Conservation (phyloP, 495 filamentous ascomycete genomes). For the Margaritispora aquatica region DNA sequence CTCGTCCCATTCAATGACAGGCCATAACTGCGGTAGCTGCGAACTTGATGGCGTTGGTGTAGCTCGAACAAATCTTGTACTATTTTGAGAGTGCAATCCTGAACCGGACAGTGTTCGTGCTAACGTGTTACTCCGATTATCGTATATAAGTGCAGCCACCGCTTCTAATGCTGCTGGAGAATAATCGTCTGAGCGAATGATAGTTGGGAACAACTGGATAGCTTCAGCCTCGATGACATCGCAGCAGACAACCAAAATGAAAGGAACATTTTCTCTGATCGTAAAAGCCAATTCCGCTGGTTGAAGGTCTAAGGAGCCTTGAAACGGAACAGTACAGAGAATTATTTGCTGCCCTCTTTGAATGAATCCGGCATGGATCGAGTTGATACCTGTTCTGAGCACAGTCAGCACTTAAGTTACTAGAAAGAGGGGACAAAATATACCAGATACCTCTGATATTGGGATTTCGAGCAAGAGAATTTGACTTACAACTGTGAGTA, state of each 20-base stretch:
- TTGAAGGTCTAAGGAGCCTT: slow-evolving; percentile 30
- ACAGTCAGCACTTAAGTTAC: not conserved
- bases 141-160: slow-evolving; percentile 50
- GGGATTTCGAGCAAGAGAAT: too few relatives aligned
- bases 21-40: slow-evolving; percentile 29
- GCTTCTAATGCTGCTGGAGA: slow-evolving; percentile 43
- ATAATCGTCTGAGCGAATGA: slow-evolving; percentile 42
- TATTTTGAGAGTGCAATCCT: not conserved
- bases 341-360: slow-evolving; percentile 47
- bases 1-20: slow-evolving; percentile 39
- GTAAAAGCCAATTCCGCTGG: slow-evolving; percentile 36
- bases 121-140: slow-evolving; percentile 21
- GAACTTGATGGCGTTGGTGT: slow-evolving; percentile 15
- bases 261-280: slow-evolving; percentile 41
- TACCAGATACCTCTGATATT: too few relatives aligned
- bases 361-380: slow-evolving; percentile 53
- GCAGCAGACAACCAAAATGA: slow-evolving; percentile 43
- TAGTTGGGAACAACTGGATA: slow-evolving; percentile 34
- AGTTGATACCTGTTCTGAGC: slow-evolving; percentile 47
- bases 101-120: not conserved
- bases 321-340: slow-evolving; percentile 33
- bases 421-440: too few relatives aligned
- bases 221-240: slow-evolving; percentile 17
- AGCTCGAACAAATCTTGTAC: not conserved
- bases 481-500: too few relatives aligned